Percentiles rank a stretch among this genome's conserved stretches.
These are phyloP conservation scores for Selaginella tamariscina DNA, from an alignment of 75 land plant genomes.

Conservation along the genomic window DNA sequence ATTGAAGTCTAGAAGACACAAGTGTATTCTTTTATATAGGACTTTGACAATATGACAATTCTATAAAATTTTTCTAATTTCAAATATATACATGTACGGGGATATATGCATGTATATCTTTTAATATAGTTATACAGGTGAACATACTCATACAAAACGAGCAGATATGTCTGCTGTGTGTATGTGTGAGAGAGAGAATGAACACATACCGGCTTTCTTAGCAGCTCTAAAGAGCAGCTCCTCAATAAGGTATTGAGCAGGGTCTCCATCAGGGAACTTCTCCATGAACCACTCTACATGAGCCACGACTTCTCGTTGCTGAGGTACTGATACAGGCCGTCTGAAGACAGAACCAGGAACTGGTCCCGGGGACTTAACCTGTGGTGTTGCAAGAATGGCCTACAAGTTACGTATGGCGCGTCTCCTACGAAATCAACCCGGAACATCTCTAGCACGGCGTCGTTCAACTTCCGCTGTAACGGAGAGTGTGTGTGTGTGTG, in stretches of 20 bases:
- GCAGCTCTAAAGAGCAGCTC: conserved; percentile 58
- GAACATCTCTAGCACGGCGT: conserved; percentile 32
- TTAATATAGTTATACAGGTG: too few relatives aligned
- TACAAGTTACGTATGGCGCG: conserved; percentile 26
- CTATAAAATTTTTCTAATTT: too few relatives aligned
- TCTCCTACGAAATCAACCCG: conserved; percentile 23
- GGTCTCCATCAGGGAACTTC: conserved; percentile 50
- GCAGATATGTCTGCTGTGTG: too few relatives aligned
- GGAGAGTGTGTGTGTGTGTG: neutral
- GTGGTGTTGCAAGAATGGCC: conserved; percentile 39
- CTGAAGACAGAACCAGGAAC: conserved; percentile 56
- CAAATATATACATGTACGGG: too few relatives aligned
- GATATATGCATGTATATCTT: too few relatives aligned
- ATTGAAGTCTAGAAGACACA: too few relatives aligned
- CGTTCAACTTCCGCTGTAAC: conserved; percentile 26
- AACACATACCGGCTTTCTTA: conserved; percentile 45
- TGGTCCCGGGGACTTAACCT: conserved; percentile 36
- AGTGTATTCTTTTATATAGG: too few relatives aligned
- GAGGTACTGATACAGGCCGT: conserved; percentile 59
- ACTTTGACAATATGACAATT: too few relatives aligned
- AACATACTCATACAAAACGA: too few relatives aligned
- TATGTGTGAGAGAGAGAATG: too few relatives aligned
- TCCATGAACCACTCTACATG: conserved; percentile 51
- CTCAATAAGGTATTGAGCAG: conserved; percentile 49
- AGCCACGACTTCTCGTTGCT: conserved; percentile 56